Evolutionary conservation across 192 early-diverging fungal species (phyloP).

Genomic region (Umbelopsis vinacea): DNA sequence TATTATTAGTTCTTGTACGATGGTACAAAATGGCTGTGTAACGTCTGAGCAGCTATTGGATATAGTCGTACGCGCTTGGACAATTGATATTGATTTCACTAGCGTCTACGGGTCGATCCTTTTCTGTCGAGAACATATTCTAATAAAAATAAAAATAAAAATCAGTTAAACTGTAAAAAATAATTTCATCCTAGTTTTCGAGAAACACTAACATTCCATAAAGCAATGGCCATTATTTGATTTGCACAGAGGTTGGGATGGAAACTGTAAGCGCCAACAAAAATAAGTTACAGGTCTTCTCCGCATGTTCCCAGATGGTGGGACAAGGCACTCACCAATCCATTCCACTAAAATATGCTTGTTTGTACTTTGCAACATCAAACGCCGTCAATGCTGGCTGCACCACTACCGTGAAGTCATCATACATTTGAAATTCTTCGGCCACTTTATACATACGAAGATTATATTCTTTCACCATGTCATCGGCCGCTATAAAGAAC

Average conservation of each 20-base stretch:
- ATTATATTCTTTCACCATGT: slow-evolving; percentile 39
- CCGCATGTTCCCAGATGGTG: neutral
- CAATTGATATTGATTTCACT: slow-evolving; percentile 45
- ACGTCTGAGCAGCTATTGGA: slow-evolving; percentile 28
- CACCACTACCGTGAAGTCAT: slow-evolving; percentile 44
- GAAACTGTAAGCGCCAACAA: slow-evolving; percentile 41
- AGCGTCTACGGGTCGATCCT: slow-evolving; percentile 35
- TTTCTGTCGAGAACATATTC: slow-evolving; percentile 56
- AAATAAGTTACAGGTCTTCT: neutral
- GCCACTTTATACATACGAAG: slow-evolving; percentile 32
- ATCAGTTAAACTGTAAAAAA: neutral
- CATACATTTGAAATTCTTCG: slow-evolving; percentile 27
- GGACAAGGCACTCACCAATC: slow-evolving; percentile 48
- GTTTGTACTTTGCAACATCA: slow-evolving; percentile 48
- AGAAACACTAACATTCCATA: slow-evolving; percentile 53
- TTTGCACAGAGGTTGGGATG: slow-evolving; percentile 63
- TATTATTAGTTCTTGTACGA: slow-evolving; percentile 20
- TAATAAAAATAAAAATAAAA: slow-evolving; percentile 9
- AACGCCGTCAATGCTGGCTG: slow-evolving; percentile 54
- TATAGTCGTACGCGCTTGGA: slow-evolving; percentile 42
- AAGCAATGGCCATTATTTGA: slow-evolving; percentile 54
- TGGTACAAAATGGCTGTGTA: slow-evolving; percentile 21
- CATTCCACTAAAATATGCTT: slow-evolving; percentile 54
- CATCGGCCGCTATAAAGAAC: slow-evolving; percentile 31
- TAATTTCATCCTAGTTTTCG: neutral